These are phyloP conservation scores for Chloranthus sessilifolius DNA, from an alignment of 164 flowering plant genomes.

Conservation along the genomic window DNA sequence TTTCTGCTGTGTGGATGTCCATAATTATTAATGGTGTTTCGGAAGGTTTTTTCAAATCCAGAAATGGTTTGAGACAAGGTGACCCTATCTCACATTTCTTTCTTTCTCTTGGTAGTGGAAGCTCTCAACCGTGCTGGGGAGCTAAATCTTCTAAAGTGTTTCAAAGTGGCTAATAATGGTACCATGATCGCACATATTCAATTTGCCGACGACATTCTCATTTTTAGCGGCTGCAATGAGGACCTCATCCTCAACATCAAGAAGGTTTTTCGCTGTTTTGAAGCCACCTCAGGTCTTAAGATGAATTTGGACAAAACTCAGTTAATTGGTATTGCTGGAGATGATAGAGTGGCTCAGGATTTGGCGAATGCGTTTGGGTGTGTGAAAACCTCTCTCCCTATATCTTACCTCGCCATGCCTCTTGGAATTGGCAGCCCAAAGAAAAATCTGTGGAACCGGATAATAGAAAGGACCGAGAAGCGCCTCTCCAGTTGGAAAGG, in stretches of 20 bases:
- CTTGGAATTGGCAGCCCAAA: background rate
- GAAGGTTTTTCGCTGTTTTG: background rate
- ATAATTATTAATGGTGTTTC: background rate
- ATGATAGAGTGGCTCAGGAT: background rate
- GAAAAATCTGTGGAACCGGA: background rate
- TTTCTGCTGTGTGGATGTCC: background rate
- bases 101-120: background rate
- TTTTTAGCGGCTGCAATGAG: background rate
- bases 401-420: background rate
- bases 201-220: background rate
- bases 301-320: background rate
- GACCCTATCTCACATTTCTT: background rate
- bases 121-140: too few species aligned
- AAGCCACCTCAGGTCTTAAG: background rate
- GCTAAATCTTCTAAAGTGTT: too few species aligned
- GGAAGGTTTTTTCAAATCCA: background rate
- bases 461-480: background rate
- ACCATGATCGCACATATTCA: too few species aligned
- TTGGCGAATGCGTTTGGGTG: too few species aligned
- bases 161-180: too few species aligned
- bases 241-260: background rate
- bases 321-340: background rate
- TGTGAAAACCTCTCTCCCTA: too few species aligned
- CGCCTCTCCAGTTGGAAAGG: conserved; percentile 1
- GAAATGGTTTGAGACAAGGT: background rate